Evolutionary conservation across 345 rosid species (phyloP), one percentile per base, ranked within the genome.

Genomic region (Hibiscus tridactylites): DNA sequence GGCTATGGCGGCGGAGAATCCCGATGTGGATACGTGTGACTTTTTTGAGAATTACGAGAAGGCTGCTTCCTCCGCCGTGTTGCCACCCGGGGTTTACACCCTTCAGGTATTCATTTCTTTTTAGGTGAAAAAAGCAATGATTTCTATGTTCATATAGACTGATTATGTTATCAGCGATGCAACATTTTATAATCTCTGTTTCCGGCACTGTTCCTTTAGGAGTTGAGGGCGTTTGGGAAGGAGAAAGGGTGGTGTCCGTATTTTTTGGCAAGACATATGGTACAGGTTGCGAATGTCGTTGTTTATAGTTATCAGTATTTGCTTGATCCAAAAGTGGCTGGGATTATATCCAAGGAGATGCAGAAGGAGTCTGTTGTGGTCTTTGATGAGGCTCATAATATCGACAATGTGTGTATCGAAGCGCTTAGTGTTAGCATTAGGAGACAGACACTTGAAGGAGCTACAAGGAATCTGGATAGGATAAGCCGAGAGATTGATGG

Each of bases 301-400:
- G 97, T 95, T 70, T 95, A 95, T 77, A 95, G 96, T 81, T 95
- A 95, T 75, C 99, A 95, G 76, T 95, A 92, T 80, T 78, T 95
- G 80, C 93, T 95, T 71, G 98, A 92, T 83, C 99, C 99, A 10
- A 95, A 95, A 83, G 99, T 95, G 71, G 97, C 97, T 66, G 96
- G 94, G 54, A 89, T 95, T 71, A 92, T 95, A 82, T 95, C 99
- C 0, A 92, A 95, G 83, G 97, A 95, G 79, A 81, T 95, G 85
- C 99, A 90, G 75, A 90, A 80, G 79, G 99, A 95, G 84, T 82
- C 97, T 16, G 99, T 92, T 66, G 94, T 92, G 71, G 96, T 92
- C 54, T 95, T 95, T 83, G 97, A 92, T 59, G 99, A 95, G 87
- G 99, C 97, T 1, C 99, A 92, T 82, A 95, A 92, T 78, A 95